Base-by-base conservation (phyloP, 371 early-diverging fungal genomes). In the Nosema bombycis region DNA sequence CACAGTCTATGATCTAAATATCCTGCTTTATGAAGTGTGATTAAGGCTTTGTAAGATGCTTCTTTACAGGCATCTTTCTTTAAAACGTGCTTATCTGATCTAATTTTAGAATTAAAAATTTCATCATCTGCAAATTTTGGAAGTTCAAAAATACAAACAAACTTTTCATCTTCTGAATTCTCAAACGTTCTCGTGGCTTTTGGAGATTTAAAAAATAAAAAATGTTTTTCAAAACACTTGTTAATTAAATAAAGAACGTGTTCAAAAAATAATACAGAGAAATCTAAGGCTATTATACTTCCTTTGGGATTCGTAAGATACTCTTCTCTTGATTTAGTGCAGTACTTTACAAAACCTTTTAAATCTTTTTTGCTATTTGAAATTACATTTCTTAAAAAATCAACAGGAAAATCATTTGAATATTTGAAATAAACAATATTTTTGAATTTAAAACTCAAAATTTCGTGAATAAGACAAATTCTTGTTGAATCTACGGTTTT, bases 61-160 rank as follows among this genome's bases (percentile, higher is more conserved):
- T 66, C 66, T 66, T 66, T 66, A 23, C 6, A 21, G 10, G 66
- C 66, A 66, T 66, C 66, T 37, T 66, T 66, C 34, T 66, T 66
- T 18, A 32, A 1, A 37, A n/a, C 6, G 34, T 32, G 36, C n/a
- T 33, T 12, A 12, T 66, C 46, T 10, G 66, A 66, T 38, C 34
- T 34, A 66, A 34, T 21, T 66, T 33, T 66, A 1, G 1, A 1
- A 21, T 21, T 28, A 36, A 66, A 66, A 34, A 37, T 12, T 12
- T 32, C 24, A 24, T n/a, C 24, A 66, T 66, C 38, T n/a, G 34
- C 66, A 6, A 66, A 32, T 34, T 38, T 66, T 32, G 66, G 66
- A 18, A 66, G 36, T 38, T 66, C 66, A 2, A 66, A 30, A n/a
- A 10, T 23, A 66, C 66, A 66, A 30, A 21, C 2, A 66, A 34